Conservation (phyloP, 1,284 basidiomycete genomes). For the Inonotus hispidus region DNA sequence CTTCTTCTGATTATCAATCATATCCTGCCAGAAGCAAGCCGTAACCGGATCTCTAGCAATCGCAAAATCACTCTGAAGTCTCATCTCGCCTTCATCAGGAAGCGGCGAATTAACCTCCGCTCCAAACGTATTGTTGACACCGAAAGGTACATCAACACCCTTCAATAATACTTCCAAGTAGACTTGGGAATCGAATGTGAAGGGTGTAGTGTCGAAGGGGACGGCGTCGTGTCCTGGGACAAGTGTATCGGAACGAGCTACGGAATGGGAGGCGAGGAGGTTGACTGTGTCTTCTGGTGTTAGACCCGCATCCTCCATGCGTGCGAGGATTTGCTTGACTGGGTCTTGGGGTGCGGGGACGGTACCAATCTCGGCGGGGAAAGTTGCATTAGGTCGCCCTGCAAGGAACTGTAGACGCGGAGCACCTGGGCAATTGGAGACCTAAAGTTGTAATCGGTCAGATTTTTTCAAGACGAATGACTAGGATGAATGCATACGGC, state of each 20-base stretch:
- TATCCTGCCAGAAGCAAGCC: conserved; percentile 35
- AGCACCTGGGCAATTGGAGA: conserved; percentile 28
- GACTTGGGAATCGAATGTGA: conserved; percentile 23
- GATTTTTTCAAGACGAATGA: no score
- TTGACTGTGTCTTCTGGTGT: conserved; percentile 28
- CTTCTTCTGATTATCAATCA: conserved; percentile 30
- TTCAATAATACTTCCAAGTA: conserved; percentile 22
- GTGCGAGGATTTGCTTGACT: conserved; percentile 27
- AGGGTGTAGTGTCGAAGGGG: conserved; percentile 23
- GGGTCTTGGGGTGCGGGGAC: conserved; percentile 28
- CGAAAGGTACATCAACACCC: conserved; percentile 20
- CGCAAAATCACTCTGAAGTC: conserved; percentile 24
- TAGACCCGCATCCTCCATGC: conserved; percentile 25
- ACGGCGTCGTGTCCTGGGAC: conserved; percentile 15
- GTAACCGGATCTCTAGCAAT: conserved; percentile 29
- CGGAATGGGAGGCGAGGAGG: conserved; percentile 23
- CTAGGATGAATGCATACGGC: neutral
- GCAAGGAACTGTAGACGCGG: conserved; percentile 26
- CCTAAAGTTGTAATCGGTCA: neutral
- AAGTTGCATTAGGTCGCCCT: conserved; percentile 23
- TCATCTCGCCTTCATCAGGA: conserved; percentile 23
- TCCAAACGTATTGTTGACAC: conserved; percentile 11
- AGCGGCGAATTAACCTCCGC: conserved; percentile 13
- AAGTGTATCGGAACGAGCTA: conserved; percentile 21
- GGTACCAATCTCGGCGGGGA: conserved; percentile 23